Percentiles rank a stretch among this genome's conserved stretches.
These are phyloP conservation scores for Ormosia emarginata DNA, from an alignment of 306 rosid species.

Conservation along the genomic window DNA sequence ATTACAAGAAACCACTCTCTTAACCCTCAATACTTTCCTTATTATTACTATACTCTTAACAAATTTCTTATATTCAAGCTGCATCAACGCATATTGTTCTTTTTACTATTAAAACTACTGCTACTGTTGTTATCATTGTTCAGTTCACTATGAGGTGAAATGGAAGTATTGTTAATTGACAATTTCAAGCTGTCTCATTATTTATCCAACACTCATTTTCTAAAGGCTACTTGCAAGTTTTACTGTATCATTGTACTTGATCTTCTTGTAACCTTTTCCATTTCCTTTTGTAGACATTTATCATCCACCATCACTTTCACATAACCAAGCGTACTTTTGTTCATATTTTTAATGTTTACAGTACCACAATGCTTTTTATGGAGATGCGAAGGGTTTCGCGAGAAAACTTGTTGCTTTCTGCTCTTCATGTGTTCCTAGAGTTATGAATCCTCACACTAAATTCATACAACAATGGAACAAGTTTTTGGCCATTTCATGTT, in stretches of 20 bases:
- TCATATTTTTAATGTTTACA: slow-evolving; percentile 30
- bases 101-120: background rate
- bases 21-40: background rate
- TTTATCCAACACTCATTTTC: background rate
- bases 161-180: background rate
- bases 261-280: background rate
- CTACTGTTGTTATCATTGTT: background rate
- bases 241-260: background rate
- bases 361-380: slow-evolving; percentile 68
- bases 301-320: background rate
- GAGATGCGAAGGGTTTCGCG: slow-evolving; percentile 80
- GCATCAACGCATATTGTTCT: background rate
- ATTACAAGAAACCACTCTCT: background rate
- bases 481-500: slow-evolving; percentile 64
- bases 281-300: background rate
- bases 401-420: slow-evolving; percentile 48
- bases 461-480: slow-evolving; percentile 69
- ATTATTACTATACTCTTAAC: background rate
- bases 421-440: slow-evolving; percentile 56
- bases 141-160: background rate
- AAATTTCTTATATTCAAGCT: background rate
- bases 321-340: background rate
- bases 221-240: background rate
- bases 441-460: slow-evolving; percentile 78
- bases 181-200: background rate